Base-by-base conservation (phyloP, 148 eudicot species). In the Camellia japonica region DNA sequence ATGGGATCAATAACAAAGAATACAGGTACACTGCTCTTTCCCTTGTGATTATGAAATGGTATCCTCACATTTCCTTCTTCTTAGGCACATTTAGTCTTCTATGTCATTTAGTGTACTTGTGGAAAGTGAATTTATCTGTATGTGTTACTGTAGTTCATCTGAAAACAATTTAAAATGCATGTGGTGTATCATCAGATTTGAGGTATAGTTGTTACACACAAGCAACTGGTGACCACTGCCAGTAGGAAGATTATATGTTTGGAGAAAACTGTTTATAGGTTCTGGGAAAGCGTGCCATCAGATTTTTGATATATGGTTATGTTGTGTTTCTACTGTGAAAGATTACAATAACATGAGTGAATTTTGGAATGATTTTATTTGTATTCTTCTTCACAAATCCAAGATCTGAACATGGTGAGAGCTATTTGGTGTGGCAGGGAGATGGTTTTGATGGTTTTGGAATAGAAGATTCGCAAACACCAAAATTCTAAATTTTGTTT, bases 261-360 rank as follows among this genome's bases (percentile, higher is more conserved):
- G 74, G 7, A 13, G 13, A 71, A 38, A 47, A 71, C 52, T 71
- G 14, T 49, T 71, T 71, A 71, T 51, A 19, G 8, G 58, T 71
- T 12, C 20, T 71, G 74, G 74, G 58, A 49, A 19, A 12, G 58
- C 42, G 19, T 49, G 56, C 58, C 38, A 19, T 19, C 20, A 49
- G 58, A 18, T 49, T 18, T 49, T 19, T 71, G 58, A 71, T 71
- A 51, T 41, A 19, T 71, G 74, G 58, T 49, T 47, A 10, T 49
- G 19, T 71, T 71, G 56, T 71, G 74, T 41, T 71, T 49, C 58
- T 10, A 38, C 6, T n/a, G 58, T 71, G 16, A 19, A 71, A 71
- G 23, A 49, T 49, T 10, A 71, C 74, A 49, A 14, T n/a, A 64
- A 54, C 47, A n/a, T 30, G 43, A 77, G 20, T 65, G 6, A 77